A percentile compares a stretch with the other conserved stretches of the same genome.
phyloP scores from a whole-genome alignment of 441 rosid species.

The Erysimum pusillum region DNA sequence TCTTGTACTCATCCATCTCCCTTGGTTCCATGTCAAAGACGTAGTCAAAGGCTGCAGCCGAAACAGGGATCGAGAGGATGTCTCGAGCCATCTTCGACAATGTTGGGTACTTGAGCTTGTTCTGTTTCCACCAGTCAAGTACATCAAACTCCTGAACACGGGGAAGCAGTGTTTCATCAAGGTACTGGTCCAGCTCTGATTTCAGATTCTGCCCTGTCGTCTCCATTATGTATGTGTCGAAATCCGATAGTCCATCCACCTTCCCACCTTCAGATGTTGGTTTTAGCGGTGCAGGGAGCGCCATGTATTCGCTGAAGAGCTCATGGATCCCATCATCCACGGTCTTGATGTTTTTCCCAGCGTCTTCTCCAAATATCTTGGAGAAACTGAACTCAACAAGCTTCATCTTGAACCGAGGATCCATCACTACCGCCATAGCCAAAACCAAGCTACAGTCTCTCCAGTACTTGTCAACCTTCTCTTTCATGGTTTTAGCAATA shows the following conservation, averaged over 20 bases:
- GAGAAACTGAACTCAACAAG: conserved; percentile 91
- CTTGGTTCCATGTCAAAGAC: conserved; percentile 61
- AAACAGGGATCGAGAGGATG: conserved; percentile 68
- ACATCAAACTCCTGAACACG: conserved; percentile 78
- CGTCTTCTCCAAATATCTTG: conserved; percentile 79
- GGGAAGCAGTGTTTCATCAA: conserved; percentile 81
- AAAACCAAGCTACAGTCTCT: conserved; percentile 79
- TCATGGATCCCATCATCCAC: conserved; percentile 87
- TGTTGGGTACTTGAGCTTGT: conserved; percentile 82
- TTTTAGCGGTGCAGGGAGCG: conserved; percentile 66
- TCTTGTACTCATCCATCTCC: conserved; percentile 70
- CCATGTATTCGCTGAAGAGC: conserved; percentile 74
- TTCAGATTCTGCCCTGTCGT: conserved; percentile 71
- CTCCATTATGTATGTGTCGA: conserved; percentile 83
- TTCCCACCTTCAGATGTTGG: conserved; percentile 59
- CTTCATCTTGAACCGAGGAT: conserved; percentile 95
- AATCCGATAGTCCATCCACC: conserved; percentile 72
- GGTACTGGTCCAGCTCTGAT: conserved; percentile 85
- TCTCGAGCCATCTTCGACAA: conserved; percentile 90
- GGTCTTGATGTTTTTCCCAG: conserved; percentile 62
- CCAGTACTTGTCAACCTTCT: conserved; percentile 75
- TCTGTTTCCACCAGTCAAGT: conserved; percentile 88
- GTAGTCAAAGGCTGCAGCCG: conserved; percentile 63
- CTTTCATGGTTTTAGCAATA: conserved; percentile 66
- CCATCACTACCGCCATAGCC: conserved; percentile 87